Evolutionary conservation across 306 rosid species (phyloP).

Genomic region (Spatholobus suberectus): DNA sequence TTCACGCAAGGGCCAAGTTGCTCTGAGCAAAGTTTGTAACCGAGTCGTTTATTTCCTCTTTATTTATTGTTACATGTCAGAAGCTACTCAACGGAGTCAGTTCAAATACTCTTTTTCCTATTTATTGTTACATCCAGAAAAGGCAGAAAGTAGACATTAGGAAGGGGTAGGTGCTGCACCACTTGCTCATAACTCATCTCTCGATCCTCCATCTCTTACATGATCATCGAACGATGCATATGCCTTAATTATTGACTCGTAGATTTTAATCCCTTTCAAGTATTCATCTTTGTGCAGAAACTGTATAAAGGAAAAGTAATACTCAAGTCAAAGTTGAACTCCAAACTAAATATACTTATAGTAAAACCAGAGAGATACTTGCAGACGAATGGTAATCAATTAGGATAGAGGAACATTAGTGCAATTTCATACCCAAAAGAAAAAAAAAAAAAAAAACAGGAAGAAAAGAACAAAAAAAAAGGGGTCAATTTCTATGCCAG

Average conservation of each 20-base stretch:
- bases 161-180: neutral
- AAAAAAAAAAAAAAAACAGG: neutral
- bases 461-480: too few relatives aligned
- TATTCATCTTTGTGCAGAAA: slow-evolving; percentile 81
- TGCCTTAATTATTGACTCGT: slow-evolving; percentile 69
- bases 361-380: slow-evolving; percentile 16
- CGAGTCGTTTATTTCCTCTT: neutral
- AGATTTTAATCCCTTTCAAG: slow-evolving; percentile 78
- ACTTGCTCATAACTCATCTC: slow-evolving; percentile 73
- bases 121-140: slow-evolving; percentile 22
- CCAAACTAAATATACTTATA: neutral
- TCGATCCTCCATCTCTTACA: slow-evolving; percentile 42
- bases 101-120: neutral
- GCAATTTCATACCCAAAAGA: neutral
- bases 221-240: slow-evolving; percentile 66
- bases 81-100: too few relatives aligned
- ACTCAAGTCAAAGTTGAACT: slow-evolving; percentile 21
- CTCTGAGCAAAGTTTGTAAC: neutral
- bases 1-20: neutral
- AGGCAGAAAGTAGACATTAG: neutral
- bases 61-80: slow-evolving; percentile 19
- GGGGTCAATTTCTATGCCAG: too few relatives aligned
- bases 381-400: neutral
- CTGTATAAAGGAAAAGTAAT: slow-evolving; percentile 52
- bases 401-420: neutral